Evolutionary conservation across 1,284 basidiomycete species (phyloP), one percentile per base, ranked within the genome.

Genomic region (Papiliotrema terrestris): DNA sequence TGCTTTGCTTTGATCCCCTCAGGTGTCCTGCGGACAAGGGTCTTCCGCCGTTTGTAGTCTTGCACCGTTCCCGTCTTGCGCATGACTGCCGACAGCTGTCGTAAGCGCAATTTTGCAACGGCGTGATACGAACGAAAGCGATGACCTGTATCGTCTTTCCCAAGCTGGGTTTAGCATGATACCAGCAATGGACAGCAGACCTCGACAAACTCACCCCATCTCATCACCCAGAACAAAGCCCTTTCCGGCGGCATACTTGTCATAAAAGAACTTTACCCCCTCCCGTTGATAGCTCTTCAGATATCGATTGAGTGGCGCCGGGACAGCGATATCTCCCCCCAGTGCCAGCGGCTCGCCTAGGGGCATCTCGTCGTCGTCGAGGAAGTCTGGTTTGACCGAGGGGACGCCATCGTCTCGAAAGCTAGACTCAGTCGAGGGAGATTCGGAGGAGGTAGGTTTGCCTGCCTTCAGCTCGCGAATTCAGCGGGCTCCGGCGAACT

Each of bases 171-270:
- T 45, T 4, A 51, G 25, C 5, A 14, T 20, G n/a, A 29, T 5
- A 23, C n/a, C 8, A 45, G 26, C 8, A n/a, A 8, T 3, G 14
- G 13, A 48, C 17, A 46, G 45, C 11, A 29, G n/a, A 26, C 20
- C 5, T 5, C 29, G 11, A 32, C 6, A 26, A 4, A 17, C 67
- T 50, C 61, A 71, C 63, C 78, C 80, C 80, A 82, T 82, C 54
- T 82, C 80, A 51, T 82, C 80, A 2, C 79, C 80, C 2, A 81
- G 63, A 13, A 81, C 62, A 3, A 72, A 78, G 1, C 80, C 80
- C 26, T 66, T 65, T 0, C 72, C 69, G 2, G 60, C 59, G n/a
- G 61, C 63, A 57, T 77, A 81, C 47, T 77, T 76, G 11, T 67
- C 52, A 56, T 77, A 80, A 8, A 82, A 62, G 61, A 80, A 81